Evolutionary conservation across 176 grass and related monocot genomes (phyloP), one percentile per base, ranked within the genome.

Genomic region (Chloris gayana): DNA sequence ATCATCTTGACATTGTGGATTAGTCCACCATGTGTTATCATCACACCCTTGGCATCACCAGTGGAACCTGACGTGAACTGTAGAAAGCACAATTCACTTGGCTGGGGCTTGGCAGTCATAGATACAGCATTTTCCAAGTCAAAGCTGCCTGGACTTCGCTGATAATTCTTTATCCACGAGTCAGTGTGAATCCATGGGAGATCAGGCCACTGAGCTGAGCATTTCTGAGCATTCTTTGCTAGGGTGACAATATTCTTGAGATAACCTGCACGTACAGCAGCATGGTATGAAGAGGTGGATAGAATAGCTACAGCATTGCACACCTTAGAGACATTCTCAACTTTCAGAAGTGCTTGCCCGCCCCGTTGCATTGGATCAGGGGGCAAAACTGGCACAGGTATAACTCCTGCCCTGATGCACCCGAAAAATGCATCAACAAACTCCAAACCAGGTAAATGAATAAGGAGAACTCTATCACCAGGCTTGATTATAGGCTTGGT

Each of bases 51-150:
- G 39, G 91, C 87, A 46, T 93, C 91, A 67, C 91, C 91, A 67
- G 91, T 93, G 54, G 91, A 93, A 71, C 91, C 91, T 14, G 91
- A 93, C 60, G 91, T 93, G 78, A 93, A 93, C 53, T 93, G 91
- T 12, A 93, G 85, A 88, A 93, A 93, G 74, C 91, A 93, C 70
- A 93, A 46, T 25, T 87, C 87, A 79, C 85, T 85, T 58, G 82
- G 70, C 31, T 60, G 72, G 49, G 78, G 53, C 38, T 93, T 73
- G 22, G 38, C 61, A 59, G 58, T 74, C 79, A 62, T 76, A 84
- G 67, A 45, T 27, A 60, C 70, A 70, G 18, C 68, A 77, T 29
- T 66, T 21, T 84, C 71, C 53, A 54, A 73, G 60, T 79, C 80
- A 80, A 82, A 86, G 49, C 22, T 80, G 21, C 49, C 58, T 80